These are phyloP conservation scores for Podospora pseudopauciseta DNA, from an alignment of 495 filamentous ascomycete genomes.

Conservation along the genomic window DNA sequence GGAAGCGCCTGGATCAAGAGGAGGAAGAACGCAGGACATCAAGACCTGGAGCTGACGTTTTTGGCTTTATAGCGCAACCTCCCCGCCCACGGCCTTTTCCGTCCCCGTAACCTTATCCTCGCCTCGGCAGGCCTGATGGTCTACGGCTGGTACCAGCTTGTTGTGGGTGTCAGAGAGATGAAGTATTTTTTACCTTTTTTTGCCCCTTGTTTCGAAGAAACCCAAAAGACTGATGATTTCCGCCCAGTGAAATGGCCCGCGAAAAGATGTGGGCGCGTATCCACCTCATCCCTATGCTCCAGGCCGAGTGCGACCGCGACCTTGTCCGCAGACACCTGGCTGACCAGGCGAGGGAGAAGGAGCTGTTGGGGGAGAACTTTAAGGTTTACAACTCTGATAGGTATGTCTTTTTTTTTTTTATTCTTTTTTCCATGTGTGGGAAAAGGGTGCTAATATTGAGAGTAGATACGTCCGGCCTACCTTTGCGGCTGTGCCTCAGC, in stretches of 20 bases:
- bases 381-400: constrained; percentile 82
- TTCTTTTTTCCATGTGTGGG: neutral
- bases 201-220: neutral
- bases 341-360: constrained; percentile 83
- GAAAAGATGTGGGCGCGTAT: constrained; percentile 98
- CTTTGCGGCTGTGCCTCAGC: constrained; percentile 57
- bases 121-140: constrained; percentile 71
- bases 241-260: constrained; percentile 75
- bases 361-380: constrained; percentile 74
- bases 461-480: constrained; percentile 68
- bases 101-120: constrained; percentile 69
- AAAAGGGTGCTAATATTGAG: neutral
- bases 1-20: neutral
- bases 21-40: neutral
- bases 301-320: constrained; percentile 95
- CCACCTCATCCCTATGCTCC: constrained; percentile 84
- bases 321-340: constrained; percentile 80
- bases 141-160: constrained; percentile 83
- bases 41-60: constrained; percentile 15
- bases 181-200: constrained; percentile 59
- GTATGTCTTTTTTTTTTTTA: constrained; percentile 49
- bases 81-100: constrained; percentile 79
- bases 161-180: constrained; percentile 74
- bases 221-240: neutral
- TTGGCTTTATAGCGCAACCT: constrained; percentile 68